Conservation (phyloP, 164 flowering plant species). For the Dillenia suffruticosa region DNA sequence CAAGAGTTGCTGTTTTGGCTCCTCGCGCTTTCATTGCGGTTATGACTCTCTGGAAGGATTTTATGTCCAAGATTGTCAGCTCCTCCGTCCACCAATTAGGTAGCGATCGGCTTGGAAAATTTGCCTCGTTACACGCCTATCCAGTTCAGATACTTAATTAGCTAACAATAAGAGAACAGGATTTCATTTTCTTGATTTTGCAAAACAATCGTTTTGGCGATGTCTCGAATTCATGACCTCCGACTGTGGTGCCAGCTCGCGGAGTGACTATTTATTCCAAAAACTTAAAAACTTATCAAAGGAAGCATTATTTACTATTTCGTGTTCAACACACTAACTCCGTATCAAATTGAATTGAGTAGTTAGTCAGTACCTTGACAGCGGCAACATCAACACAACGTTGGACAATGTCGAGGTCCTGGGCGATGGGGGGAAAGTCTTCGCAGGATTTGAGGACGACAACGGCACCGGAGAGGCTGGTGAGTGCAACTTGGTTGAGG, state of each 20-base stretch:
- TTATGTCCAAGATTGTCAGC: conserved; percentile 48
- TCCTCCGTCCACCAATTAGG: conserved; percentile 96
- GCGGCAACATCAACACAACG: conserved; percentile 60
- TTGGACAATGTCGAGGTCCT: conserved; percentile 59
- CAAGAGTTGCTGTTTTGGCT: conserved; percentile 49
- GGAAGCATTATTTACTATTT: background rate
- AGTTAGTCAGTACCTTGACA: conserved; percentile 39
- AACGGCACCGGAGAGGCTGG: conserved; percentile 64
- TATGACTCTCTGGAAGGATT: conserved; percentile 43
- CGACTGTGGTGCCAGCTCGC: no score
- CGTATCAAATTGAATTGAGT: background rate
- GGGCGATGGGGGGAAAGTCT: conserved; percentile 64
- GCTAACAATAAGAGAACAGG: background rate
- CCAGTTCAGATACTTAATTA: background rate
- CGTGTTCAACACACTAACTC: no score
- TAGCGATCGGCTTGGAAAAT: conserved; percentile 73
- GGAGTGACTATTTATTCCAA: no score
- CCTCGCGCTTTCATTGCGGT: conserved; percentile 62
- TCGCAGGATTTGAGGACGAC: conserved; percentile 74
- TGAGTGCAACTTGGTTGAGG: conserved; percentile 59
- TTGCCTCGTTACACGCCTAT: conserved; percentile 77
- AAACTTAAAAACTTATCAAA: background rate
- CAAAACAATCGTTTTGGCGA: no score
- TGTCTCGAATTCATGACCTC: no score
- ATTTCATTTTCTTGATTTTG: no score